Evolutionary conservation across 2,329 filamentous ascomycete genomes (phyloP), one percentile per base, ranked within the genome.

Genomic region (Trichocomaceae sp.): DNA sequence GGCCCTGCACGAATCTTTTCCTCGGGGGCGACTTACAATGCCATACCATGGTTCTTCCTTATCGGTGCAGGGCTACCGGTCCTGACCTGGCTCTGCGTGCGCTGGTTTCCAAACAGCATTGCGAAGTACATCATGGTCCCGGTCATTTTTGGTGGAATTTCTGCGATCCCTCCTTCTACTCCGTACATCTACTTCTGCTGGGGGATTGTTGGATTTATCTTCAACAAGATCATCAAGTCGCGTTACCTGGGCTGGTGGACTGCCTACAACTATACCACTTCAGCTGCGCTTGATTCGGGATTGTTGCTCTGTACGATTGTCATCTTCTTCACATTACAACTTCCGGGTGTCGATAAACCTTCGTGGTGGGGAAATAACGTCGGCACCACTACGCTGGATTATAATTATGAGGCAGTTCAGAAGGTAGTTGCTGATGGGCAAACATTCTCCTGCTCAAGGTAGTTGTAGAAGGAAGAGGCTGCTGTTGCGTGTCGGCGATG

Each of bases 1-100:
- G 78, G 79, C 0, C 77, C 78, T 15, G 22, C 68, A 56, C 77
- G 76, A 10, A 10, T 42, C 39, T 42, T 42, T 42, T 8, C 39
- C 7, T 20, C 39, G 39, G 39, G 37, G 7, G 19, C 39, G 2
- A 8, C 39, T 10, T 42, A 42, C 39, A 8, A 42, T 78, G 79
- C 2, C 66, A 67, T 19, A 64, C 73, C 15, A 8, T 42, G 15
- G 7, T 8, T 8, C 2, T 82, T 81, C 60, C 77, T 78, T 1
- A 2, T 33, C 10, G 29, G 29, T 33, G 2, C 10, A 9, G 8
- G 7, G 10, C 7, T 33, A 2, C 29, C 29, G 29, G 29, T 33
- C 8, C 29, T 12, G 29, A 10, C 10, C 10, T 33, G 10, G 8
- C 10, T 33, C 29, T 12, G 7, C 2, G 29, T 12, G 10, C 7